Evolutionary conservation across 176 grass and related monocot genomes (phyloP).

Genomic region (Carex kokanica): DNA sequence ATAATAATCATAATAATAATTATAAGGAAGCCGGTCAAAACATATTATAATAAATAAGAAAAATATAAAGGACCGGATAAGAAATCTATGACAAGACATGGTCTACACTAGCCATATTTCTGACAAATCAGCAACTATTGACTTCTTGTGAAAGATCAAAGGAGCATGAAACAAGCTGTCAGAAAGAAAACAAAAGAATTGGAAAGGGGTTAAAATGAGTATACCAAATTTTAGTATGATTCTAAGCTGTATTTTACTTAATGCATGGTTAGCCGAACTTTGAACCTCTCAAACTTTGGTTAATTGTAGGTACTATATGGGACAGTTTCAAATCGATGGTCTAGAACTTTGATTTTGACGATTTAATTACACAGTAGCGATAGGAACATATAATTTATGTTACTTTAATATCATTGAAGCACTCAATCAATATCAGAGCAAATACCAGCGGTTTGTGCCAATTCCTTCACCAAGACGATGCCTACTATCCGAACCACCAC

Average conservation of each 20-base stretch:
- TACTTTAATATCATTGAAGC: neutral
- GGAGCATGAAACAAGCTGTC: neutral
- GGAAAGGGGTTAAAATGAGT: neutral
- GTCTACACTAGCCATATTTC: neutral
- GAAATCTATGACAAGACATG: neutral
- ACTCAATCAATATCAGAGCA: neutral
- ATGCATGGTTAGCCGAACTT: neutral
- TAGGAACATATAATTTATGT: neutral
- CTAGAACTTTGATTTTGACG: neutral
- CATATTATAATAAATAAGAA: neutral
- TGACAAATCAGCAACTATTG: neutral
- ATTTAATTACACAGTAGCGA: neutral
- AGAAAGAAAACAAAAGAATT: neutral
- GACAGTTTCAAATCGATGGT: neutral
- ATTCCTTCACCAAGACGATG: neutral
- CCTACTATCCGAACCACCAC: constrained; percentile 1
- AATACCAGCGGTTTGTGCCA: neutral
- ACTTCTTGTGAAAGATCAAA: neutral
- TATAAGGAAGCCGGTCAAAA: neutral
- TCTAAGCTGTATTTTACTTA: neutral
- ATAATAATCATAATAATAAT: neutral
- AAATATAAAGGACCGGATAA: neutral
- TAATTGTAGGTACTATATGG: neutral
- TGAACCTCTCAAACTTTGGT: neutral
- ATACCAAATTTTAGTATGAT: neutral